Evolutionary conservation across 2,329 filamentous ascomycete species (phyloP).

Genomic region (Trichoderma atroviride): DNA sequence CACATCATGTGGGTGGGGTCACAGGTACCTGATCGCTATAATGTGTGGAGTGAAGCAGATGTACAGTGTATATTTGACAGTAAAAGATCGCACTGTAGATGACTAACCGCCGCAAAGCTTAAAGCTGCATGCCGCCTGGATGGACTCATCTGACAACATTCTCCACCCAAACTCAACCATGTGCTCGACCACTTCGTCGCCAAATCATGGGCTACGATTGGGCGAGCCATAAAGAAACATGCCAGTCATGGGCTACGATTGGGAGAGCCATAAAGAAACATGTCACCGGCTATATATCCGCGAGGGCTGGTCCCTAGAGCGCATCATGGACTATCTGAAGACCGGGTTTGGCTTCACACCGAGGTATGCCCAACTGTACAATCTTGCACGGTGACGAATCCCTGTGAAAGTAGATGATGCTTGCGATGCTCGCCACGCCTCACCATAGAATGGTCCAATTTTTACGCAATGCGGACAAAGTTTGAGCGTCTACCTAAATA

Average conservation of each 20-base stretch:
- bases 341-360: constrained; percentile 67
- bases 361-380: constrained; percentile 56
- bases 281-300: constrained; percentile 70
- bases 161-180: constrained; percentile 7
- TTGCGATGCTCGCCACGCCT: neutral
- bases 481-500: neutral
- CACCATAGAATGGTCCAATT: neutral
- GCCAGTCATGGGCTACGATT: constrained; percentile 52
- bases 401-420: neutral
- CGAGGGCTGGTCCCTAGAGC: constrained; percentile 71
- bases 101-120: neutral
- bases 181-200: constrained; percentile 18
- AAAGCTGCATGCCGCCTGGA: neutral
- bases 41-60: neutral
- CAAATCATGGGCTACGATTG: constrained; percentile 52
- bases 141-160: neutral
- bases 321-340: constrained; percentile 74
- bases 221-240: constrained; percentile 48
- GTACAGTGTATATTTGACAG: neutral
- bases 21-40: neutral
- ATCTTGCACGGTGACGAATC: neutral
- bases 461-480: neutral
- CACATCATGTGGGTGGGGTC: neutral
- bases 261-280: constrained; percentile 48
- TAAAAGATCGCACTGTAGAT: neutral